Base-by-base conservation (phyloP, 176 grass and related monocot genomes). In the Juncus inflexus region DNA sequence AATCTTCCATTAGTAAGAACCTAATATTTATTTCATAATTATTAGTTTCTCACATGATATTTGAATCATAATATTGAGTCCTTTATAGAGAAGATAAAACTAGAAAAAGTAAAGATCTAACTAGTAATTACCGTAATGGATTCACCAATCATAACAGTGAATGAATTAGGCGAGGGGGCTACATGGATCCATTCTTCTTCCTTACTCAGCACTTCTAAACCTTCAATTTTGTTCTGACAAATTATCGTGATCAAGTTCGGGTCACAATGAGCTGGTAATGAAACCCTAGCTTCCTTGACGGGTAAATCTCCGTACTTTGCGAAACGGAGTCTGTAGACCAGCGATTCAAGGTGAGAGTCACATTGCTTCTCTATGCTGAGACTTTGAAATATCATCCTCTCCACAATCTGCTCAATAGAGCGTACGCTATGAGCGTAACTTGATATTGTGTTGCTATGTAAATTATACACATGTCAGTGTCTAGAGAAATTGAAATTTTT, bases 121-220 rank as follows among this genome's bases (percentile, higher is more conserved):
- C 63, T 35, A 8, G 50, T n/a, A 12, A 58, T 61, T 37, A 83
- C 80, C 39, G 2, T 35, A 0, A 65, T 61, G 35, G 60, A 9
- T 73, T 83, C 74, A 42, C 67, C 61, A 19, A 77, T 42, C 67
- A 83, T 55, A 58, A 83, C 55, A 2, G 53, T 73, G 74, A 73
- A 73, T 11, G 74, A 77, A 42, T 73, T 64, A 4, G 67, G 74
- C 0, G 19, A 64, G 8, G 61, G 43, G 9, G 14, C 41, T 28
- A 73, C 61, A 14, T 7, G 9, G 14, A 72, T 65, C 66, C 79
- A 82, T 56, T 77, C 60, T 58, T 51, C 73, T 50, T 78, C 75
- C 60, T 70, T 61, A 10, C 63, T 55, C 52, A 39, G 16, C 19
- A 78, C 65, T 62, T 78, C 64, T 11, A 78, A 52, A 19, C 75